Evolutionary conservation across 495 filamentous ascomycete species (phyloP), one percentile per base, ranked within the genome.

Genomic region (Podospora appendiculata): DNA sequence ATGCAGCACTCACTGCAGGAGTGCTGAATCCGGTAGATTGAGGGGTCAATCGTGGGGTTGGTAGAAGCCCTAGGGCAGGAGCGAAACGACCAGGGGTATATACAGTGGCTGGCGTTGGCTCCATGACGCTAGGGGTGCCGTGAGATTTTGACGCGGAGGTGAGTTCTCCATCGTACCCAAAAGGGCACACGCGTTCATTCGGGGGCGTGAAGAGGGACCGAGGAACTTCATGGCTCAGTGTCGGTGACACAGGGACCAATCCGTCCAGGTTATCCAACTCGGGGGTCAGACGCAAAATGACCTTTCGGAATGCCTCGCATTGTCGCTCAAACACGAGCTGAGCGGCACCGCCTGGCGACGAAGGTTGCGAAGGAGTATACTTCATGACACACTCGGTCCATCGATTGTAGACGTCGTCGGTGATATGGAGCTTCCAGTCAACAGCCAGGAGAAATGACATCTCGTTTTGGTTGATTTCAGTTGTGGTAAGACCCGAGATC

Each of bases 401-500:
- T 47, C 86, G 84, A 63, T 93, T 87, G 68, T 94, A 98, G 12
- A 85, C 79, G 4, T 82, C 77, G 54, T 96, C 89, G 0, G 89
- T 83, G 58, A 98, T 90, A 66, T 98, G 93, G 41, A 98, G 80
- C 61, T 87, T 87, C 93, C 93, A 98, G 58, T 89, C 83, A 50
- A 98, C 88, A 11, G 91, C 89, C 46, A 84, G 66, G 16, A 97
- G 79, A 66, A 97, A 98, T 41, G 89, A 84, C 74, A 95, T 86
- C 71, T 98, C 93, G 65, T 96, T 97, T 57, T 88, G 83, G 70
- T 97, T 97, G 68, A 98, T 96, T 70, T 98, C 93, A 34, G 78
- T 70, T 0, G 88, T 89, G 57, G 88, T 88, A 38, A 97, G 75
- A 38, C 92, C 91, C 17, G 92, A 96, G 48, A 98, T 97, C 74